Evolutionary conservation across 768 basidiomycete species (phyloP).

Genomic region (Exidia glandulosa): DNA sequence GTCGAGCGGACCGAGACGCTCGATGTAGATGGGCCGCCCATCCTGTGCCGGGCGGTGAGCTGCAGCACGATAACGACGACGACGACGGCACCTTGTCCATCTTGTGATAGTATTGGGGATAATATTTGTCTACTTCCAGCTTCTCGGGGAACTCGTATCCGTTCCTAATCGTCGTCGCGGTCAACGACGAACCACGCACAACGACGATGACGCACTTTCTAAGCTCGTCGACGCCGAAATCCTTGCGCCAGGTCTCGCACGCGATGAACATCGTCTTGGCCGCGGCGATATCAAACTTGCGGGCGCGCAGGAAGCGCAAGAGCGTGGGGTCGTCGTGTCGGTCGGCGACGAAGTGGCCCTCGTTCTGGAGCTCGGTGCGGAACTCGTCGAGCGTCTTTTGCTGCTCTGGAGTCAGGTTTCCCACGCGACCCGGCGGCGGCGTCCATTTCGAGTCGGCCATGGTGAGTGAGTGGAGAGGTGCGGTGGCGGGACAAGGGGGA

Average conservation of each 20-base stretch:
- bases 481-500: neutral
- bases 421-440: conserved; percentile 61
- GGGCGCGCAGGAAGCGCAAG: conserved; percentile 77
- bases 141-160: conserved; percentile 78
- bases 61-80: neutral
- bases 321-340: conserved; percentile 64
- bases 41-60: conserved; percentile 38
- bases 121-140: conserved; percentile 76
- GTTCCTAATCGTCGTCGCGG: conserved; percentile 33
- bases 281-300: conserved; percentile 78
- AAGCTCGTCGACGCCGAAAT: conserved; percentile 71
- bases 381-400: conserved; percentile 58
- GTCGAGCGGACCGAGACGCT: conserved; percentile 85
- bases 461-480: neutral
- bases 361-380: conserved; percentile 49
- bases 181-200: neutral
- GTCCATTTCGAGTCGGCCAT: conserved; percentile 12
- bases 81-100: conserved; percentile 62
- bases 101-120: conserved; percentile 95
- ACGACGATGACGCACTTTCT: conserved; percentile 34
- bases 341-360: conserved; percentile 46
- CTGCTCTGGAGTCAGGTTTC: conserved; percentile 61
- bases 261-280: conserved; percentile 76
- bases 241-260: conserved; percentile 83
- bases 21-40: conserved; percentile 91